These are phyloP conservation scores for Suillus subalutaceus DNA, from an alignment of 768 basidiomycete genomes.

Conservation along the genomic window DNA sequence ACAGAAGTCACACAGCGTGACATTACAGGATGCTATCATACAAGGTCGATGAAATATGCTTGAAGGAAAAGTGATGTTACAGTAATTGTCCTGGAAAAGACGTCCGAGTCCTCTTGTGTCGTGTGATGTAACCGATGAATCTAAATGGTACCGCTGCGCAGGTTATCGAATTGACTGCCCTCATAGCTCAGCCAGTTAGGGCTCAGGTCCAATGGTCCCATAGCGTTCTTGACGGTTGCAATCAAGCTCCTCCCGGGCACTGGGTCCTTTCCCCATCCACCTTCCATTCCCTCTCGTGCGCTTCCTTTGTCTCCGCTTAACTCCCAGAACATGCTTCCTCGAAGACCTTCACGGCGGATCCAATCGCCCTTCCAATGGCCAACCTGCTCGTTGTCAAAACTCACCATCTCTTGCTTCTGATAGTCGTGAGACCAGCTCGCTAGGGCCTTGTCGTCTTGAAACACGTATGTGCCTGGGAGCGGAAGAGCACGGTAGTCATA, in stretches of 20 bases:
- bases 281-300: constrained; percentile 71
- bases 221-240: constrained; percentile 72
- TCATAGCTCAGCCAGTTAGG: constrained; percentile 86
- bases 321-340: constrained; percentile 96
- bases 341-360: constrained; percentile 74
- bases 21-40: not conserved
- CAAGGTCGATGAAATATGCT: not conserved
- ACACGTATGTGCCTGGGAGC: constrained; percentile 64
- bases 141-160: constrained; percentile 65
- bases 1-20: not conserved
- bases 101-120: constrained; percentile 2
- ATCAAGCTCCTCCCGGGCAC: constrained; percentile 75
- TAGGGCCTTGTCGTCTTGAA: constrained; percentile 63
- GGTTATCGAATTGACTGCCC: constrained; percentile 77
- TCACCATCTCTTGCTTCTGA: constrained; percentile 75
- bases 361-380: constrained; percentile 78
- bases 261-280: constrained; percentile 72
- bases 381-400: constrained; percentile 75
- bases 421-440: constrained; percentile 89
- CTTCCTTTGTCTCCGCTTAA: constrained; percentile 84
- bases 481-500: constrained; percentile 95
- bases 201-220: constrained; percentile 70
- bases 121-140: constrained; percentile 2
- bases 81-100: constrained; percentile 8
- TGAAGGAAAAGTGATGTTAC: constrained; percentile 7